These are phyloP conservation scores for Gastrolobium villosum DNA, from an alignment of 306 rosid genomes.

Conservation along the genomic window DNA sequence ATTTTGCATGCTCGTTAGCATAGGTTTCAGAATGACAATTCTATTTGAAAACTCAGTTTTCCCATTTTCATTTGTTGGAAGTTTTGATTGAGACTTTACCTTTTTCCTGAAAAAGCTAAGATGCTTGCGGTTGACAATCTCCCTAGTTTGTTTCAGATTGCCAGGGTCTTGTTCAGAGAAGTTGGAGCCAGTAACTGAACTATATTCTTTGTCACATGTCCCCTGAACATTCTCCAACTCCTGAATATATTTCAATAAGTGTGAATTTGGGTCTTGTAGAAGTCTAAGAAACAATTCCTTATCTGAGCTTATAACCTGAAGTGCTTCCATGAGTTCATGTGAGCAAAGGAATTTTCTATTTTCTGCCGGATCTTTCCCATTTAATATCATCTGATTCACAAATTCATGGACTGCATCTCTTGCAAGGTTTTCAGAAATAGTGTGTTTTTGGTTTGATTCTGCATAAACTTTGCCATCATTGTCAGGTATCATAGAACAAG, in stretches of 20 bases:
- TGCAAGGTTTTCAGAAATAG: slow-evolving; percentile 66
- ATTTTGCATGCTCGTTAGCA: slow-evolving; percentile 51
- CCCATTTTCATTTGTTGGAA: slow-evolving; percentile 50
- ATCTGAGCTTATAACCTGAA: slow-evolving; percentile 79
- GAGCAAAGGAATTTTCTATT: slow-evolving; percentile 64
- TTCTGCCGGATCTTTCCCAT: slow-evolving; percentile 67
- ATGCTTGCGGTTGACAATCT: slow-evolving; percentile 69
- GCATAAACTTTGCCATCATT: slow-evolving; percentile 54
- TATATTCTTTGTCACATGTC: slow-evolving; percentile 55
- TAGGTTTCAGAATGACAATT: slow-evolving; percentile 90
- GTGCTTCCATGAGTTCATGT: slow-evolving; percentile 72
- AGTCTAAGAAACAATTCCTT: slow-evolving; percentile 75
- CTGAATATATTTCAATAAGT: slow-evolving; percentile 68
- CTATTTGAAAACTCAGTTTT: slow-evolving; percentile 66
- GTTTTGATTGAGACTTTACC: slow-evolving; percentile 68
- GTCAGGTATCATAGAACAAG: slow-evolving; percentile 52
- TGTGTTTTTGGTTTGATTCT: slow-evolving; percentile 56
- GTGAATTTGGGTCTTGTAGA: slow-evolving; percentile 80
- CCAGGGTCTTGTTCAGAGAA: slow-evolving; percentile 57
- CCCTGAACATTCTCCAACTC: slow-evolving; percentile 64
- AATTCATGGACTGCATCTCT: slow-evolving; percentile 66
- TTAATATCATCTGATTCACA: slow-evolving; percentile 62
- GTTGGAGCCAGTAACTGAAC: slow-evolving; percentile 54
- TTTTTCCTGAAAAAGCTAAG: slow-evolving; percentile 73
- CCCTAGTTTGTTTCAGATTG: slow-evolving; percentile 57